Evolutionary conservation across 179 eudicot genomes (phyloP), one percentile per base, ranked within the genome.

Genomic region (Camellia oleifera): DNA sequence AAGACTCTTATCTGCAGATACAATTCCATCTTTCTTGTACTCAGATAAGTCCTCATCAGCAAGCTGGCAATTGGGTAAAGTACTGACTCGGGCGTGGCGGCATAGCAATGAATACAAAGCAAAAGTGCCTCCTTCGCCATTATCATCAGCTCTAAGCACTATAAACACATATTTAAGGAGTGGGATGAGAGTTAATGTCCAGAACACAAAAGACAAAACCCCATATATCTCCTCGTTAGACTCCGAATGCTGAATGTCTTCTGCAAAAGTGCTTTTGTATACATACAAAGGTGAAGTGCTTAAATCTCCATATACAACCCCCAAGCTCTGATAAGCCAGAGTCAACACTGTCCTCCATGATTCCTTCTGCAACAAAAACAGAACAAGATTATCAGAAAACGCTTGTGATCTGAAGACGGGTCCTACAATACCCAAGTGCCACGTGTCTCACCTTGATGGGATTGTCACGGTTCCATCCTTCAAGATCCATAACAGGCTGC

Each of bases 71-170:
- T 96, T 96, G 40, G 99, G 99, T 80, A 96, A 89, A 44, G 92
- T 88, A 83, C 90, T 88, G 5, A 94, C 87, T 6, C 97, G 84
- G 79, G 99, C 97, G 60, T 96, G 97, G 57, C 99, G 89, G 83
- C 98, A 96, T 2, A 96, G 85, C 52, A 96, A 72, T 0, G 99
- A 83, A 80, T 96, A 96, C 85, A 96, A 81, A 75, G 99, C 99
- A 88, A 96, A 94, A 77, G 99, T 94, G 8, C 99, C 98, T 7
- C 99, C 99, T 90, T 96, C 99, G 48, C 99, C 99, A 92, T 96
- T 96, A 75, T 96, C 98, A 85, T 94, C 94, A 57, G 98, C 98
- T 91, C 91, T 94, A 53, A 96, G 97, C 64, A 96, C 98, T 69
- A 96, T 92, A 76, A 96, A 94, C 78, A 96, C 98, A 77, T 96